Evolutionary conservation across 495 filamentous ascomycete species (phyloP), one percentile per base, ranked within the genome.

Genomic region (Podospora appendiculata): DNA sequence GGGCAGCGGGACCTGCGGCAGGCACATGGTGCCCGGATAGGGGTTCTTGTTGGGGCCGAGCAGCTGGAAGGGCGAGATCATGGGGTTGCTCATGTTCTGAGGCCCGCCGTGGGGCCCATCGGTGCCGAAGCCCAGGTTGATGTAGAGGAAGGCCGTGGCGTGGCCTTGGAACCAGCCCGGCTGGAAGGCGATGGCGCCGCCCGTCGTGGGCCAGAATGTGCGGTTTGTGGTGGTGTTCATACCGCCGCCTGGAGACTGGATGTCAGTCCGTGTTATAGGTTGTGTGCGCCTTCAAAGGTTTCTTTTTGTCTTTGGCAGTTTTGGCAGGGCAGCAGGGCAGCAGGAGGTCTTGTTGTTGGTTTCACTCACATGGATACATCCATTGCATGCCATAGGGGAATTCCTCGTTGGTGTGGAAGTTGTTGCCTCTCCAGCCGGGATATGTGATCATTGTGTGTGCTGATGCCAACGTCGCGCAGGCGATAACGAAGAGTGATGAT

Each of bases 341-440:
- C 35, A 13, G 47, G 34, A 32, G 39, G 38, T 33, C 17, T 32
- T 3, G 4, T 16, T 2, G 9, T 42, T 9, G 14, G 45, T 33
- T 34, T 13, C 47, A 74, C 88, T 76, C 73, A 98, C 93, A 99
- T 70, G 94, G 93, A 77, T 96, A 99, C 68, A 86, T 84, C 92
- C 93, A 97, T 73, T 96, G 87, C 89, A 95, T 92, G 70, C 94
- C 93, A 60, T 88, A 95, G 4, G 90, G 91, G 62, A 80, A 94
- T 6, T 80, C 79, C 6, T 80, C 80, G 67, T 89, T 94, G 43
- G 84, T 86, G 58, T 85, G 77, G 40, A 97, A 79, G 65, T 95
- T 97, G 73, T 99, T 86, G 58, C 90, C 93, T 81, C 93, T 79
- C 83, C 89, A 95, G 59, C 88, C 88, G 1, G 94, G 94, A 62